Base-by-base conservation (phyloP, 176 grass and related monocot species). In the Oropetium thomaeum region DNA sequence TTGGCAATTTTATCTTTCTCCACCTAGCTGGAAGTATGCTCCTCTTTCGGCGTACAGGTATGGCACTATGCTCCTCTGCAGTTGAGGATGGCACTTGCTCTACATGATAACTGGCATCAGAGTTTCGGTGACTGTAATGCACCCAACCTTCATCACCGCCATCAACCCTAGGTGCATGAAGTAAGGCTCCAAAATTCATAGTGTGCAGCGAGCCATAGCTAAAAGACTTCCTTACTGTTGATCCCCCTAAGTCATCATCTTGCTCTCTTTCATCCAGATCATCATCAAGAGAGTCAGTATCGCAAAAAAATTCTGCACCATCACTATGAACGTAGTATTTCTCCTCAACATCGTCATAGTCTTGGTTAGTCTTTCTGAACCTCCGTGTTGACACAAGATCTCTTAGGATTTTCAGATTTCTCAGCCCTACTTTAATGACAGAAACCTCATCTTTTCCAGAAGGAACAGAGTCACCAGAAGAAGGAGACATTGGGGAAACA, bases 151-250 rank as follows among this genome's bases (percentile, higher is more conserved):
- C 96, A 4, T 81, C 80, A 43, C 84, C 92, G 62, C 85, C 92
- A 73, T 89, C 84, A 82, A 88, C 77, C 59, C 69, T 90, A 68
- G 80, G 87, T 53, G 63, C 71, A 74, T 82, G 85, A 82, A 84
- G 81, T 23, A 83, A 72, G 61, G 73, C 80, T 43, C 90, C 82
- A 30, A 90, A 71, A 75, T 99, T 95, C 45, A 90, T 85, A 76
- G 84, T 85, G 28, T 90, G 87, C 45, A 99, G 73, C 13, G 89
- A 87, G 41, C 96, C 92, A 77, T 99, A 99, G 37, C 96, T 99
- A 62, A 95, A 92, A 32, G 96, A 99, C 58, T 96, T 96, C 63
- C 96, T 93, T 20, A 95, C 73, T 7, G 74, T 76, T 54, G 81
- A 79, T 64, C 84, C 63, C 33, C 73, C 84, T 14, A 89, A 41